Percentiles rank a stretch among this genome's conserved stretches.
These are phyloP conservation scores for Phytophthora cajani DNA, from an alignment of 352 stramenopile genomes.

Conservation along the genomic window DNA sequence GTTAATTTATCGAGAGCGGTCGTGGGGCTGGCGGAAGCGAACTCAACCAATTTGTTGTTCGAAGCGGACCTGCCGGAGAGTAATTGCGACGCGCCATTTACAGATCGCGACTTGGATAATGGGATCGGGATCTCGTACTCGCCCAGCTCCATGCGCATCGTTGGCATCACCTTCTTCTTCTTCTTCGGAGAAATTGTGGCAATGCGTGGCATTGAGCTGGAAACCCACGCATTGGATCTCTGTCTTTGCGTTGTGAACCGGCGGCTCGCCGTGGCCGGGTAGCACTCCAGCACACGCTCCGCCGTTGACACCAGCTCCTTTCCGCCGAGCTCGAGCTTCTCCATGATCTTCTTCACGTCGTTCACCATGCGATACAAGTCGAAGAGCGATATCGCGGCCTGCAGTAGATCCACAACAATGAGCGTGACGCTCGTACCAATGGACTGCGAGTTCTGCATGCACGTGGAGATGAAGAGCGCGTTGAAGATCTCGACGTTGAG, in stretches of 20 bases:
- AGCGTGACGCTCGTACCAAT: constrained; percentile 26
- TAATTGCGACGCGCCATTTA: background rate
- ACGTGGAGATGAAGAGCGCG: constrained; percentile 32
- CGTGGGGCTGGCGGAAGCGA: background rate
- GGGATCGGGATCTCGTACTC: constrained; percentile 10
- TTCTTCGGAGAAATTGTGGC: constrained; percentile 6
- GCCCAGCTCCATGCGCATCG: constrained; percentile 5
- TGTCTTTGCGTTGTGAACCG: background rate
- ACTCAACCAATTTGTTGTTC: background rate
- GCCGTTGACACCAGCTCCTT: constrained; percentile 14
- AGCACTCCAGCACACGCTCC: background rate
- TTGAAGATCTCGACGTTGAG: constrained; percentile 41
- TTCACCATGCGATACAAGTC: constrained; percentile 27
- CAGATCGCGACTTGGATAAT: background rate
- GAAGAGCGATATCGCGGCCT: constrained; percentile 16
- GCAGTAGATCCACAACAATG: constrained; percentile 26
- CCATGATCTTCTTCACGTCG: constrained; percentile 8
- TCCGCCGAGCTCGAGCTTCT: constrained; percentile 14
- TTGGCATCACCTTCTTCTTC: constrained; percentile 29
- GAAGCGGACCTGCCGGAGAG: background rate
- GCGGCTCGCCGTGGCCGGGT: constrained; percentile 6
- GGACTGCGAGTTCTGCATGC: constrained; percentile 29
- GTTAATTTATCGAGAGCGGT: constrained; percentile 5
- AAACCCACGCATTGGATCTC: background rate
- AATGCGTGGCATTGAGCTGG: background rate